Base-by-base conservation (phyloP, 2,329 filamentous ascomycete genomes). In the Xylariaceae sp. region DNA sequence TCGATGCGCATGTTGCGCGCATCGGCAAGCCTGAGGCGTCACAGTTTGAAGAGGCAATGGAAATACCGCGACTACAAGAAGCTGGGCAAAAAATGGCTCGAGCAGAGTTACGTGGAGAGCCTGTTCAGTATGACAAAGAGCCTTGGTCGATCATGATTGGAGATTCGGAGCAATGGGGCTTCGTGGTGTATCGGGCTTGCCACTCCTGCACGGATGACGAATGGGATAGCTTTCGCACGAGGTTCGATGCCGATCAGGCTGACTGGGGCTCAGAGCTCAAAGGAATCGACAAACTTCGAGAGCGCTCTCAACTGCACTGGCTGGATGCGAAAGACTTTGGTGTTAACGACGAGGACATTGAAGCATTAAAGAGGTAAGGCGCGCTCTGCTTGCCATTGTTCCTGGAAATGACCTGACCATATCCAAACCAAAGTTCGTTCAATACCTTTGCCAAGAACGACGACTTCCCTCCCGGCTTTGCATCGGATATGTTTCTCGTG, bases 191-290 rank as follows among this genome's bases (percentile, higher is more conserved):
- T 18, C 49, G 57, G 0, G 6, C 51, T 1, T 54, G 42, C 16
- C 44, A 57, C 19, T 33, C 17, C 7, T 48, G 54, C 17, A 46
- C 37, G 4, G 39, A 51, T 11, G 47, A 50, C 3, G 45, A 50
- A 13, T 62, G 58, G 58, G 43, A 49, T 3, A 19, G 37, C 3
- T 62, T 60, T 18, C 54, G 48, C 18, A 19, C 26, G 3, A 59
- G 44, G 7, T 57, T 62, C 4, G 53, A 57, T 13, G 41, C 47
- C 0, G 56, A 62, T 13, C 30, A 51, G 0, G 39, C 36, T 1
- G 44, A 60, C 3, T 62, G 57, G 58, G 59, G 59, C 11, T 0
- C 12, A n/a, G 43, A 45, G 19, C 19, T 48, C 11, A 22, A 4
- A 2, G 42, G 41, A 8, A 26, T 40, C 8, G 32, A 39, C n/a